Evolutionary conservation across 345 rosid species (phyloP).

Genomic region (Salix exigua): DNA sequence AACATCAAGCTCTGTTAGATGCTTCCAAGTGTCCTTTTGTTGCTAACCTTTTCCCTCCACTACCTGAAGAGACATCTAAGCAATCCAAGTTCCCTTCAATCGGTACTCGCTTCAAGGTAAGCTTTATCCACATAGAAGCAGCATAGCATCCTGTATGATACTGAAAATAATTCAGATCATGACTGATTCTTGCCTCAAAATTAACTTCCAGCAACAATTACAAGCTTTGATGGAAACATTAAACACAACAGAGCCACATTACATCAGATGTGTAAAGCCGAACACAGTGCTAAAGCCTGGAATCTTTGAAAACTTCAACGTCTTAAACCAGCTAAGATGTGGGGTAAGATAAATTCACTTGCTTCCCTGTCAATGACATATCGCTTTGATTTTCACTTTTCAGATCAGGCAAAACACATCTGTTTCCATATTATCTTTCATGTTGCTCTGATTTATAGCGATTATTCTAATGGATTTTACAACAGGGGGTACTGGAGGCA

Average conservation of each 20-base stretch:
- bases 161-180: slow-evolving; percentile 9
- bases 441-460: background rate
- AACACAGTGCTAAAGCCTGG: slow-evolving; percentile 55
- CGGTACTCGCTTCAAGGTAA: slow-evolving; percentile 73
- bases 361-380: background rate
- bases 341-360: slow-evolving; percentile 41
- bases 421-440: background rate
- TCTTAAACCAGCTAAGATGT: slow-evolving; percentile 58
- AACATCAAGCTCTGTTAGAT: slow-evolving; percentile 65
- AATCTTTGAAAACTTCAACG: slow-evolving; percentile 52
- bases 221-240: slow-evolving; percentile 61
- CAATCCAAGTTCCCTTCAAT: slow-evolving; percentile 77
- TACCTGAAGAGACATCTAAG: slow-evolving; percentile 66
- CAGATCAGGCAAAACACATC: background rate
- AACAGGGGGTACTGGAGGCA: slow-evolving; percentile 62
- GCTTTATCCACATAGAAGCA: slow-evolving; percentile 1
- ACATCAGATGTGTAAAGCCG: slow-evolving; percentile 68
- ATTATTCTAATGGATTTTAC: background rate
- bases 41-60: slow-evolving; percentile 67
- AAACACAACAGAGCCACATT: slow-evolving; percentile 63
- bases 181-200: slow-evolving; percentile 18
- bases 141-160: slow-evolving; percentile 1
- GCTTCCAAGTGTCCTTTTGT: slow-evolving; percentile 64
- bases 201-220: slow-evolving; percentile 54
- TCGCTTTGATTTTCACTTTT: background rate